phyloP scores from a whole-genome alignment of 2,329 filamentous ascomycete species.

The Cladosporium halotolerans region DNA sequence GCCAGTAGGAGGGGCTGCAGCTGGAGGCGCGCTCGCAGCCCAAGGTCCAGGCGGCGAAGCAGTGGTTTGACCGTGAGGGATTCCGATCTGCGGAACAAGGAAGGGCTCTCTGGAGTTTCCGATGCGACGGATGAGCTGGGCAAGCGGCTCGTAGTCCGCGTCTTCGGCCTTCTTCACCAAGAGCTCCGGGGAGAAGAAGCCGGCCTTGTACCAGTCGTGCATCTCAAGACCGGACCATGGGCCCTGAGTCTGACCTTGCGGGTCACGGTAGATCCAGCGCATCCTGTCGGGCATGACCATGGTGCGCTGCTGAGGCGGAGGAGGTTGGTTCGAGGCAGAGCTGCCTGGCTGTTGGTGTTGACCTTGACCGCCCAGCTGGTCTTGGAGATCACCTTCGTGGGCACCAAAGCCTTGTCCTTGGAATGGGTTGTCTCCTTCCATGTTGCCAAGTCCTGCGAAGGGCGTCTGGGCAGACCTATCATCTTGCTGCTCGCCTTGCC shows the following conservation, averaged over 20 bases:
- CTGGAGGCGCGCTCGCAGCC: constrained; percentile 28
- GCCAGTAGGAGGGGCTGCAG: constrained; percentile 28
- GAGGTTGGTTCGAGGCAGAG: constrained; percentile 59
- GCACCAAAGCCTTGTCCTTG: constrained; percentile 14
- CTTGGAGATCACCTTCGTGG: constrained; percentile 15
- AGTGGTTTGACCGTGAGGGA: constrained; percentile 66
- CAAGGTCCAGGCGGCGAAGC: constrained; percentile 29
- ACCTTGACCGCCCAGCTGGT: constrained; percentile 7
- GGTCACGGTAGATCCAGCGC: constrained; percentile 97
- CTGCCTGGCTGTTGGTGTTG: constrained; percentile 36
- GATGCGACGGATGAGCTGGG: constrained; percentile 89
- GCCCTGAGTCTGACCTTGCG: constrained; percentile 84
- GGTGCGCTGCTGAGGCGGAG: constrained; percentile 64
- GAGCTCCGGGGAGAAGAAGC: constrained; percentile 92
- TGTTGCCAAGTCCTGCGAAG: constrained; percentile 23
- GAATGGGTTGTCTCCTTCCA: constrained; percentile 13
- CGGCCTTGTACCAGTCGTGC: constrained; percentile 99
- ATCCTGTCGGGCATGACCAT: constrained; percentile 99
- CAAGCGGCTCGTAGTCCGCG: constrained; percentile 85
- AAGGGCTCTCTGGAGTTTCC: constrained; percentile 97
- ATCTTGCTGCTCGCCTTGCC: constrained; percentile 52
- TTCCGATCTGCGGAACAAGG: constrained; percentile 92
- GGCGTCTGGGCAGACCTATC: constrained; percentile 37
- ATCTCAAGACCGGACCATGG: constrained; percentile 96
- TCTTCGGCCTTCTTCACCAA: constrained; percentile 95